Evolutionary conservation across 768 basidiomycete species (phyloP), one percentile per base, ranked within the genome.

Genomic region (Russula abietina): DNA sequence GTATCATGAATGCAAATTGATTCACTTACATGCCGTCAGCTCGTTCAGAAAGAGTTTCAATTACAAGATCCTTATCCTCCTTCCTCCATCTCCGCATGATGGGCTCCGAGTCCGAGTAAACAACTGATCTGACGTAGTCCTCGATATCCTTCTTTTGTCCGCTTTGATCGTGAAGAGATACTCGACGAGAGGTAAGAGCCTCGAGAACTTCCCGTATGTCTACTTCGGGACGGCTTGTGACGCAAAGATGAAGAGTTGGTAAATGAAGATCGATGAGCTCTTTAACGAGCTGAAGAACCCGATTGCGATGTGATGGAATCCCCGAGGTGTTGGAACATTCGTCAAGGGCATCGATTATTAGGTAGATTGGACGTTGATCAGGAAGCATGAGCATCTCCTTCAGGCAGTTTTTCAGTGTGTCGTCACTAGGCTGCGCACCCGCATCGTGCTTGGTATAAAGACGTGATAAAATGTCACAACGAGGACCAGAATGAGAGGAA

Each of bases 71-170:
- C 16, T 59, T 59, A 24, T 50, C 50, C 28, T 41, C 24, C 49
- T 4, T 17, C 24, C 19, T 24, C 59, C 39, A 60, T 45, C 51
- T 45, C 3, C 30, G 24, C 16, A 43, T 41, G 7, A 41, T 36
- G 0, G 36, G 3, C 5, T 36, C 28, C 10, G 6, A 16, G 3
- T 54, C 45, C 10, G 59, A 60, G 11, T 54, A 17, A n/a, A 60
- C 38, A 6, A 55, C 30, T 0, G 26, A 32, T 16, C 17, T 28
- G 2, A 56, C 24, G 12, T 55, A 61, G 36, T 39, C 26, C 2
- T 17, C 26, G 3, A 61, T 49, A 2, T 54, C 60, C 24, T 49
- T 5, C 17, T n/a, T 48, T 41, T 61, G 60, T 26, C 60, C 53
- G 11, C 17, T 14, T 22, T 61, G 17, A 17, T 61, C 53, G 1